Evolutionary conservation across 257 asterid species (phyloP).

Genomic region (Schizonepeta tenuifolia): DNA sequence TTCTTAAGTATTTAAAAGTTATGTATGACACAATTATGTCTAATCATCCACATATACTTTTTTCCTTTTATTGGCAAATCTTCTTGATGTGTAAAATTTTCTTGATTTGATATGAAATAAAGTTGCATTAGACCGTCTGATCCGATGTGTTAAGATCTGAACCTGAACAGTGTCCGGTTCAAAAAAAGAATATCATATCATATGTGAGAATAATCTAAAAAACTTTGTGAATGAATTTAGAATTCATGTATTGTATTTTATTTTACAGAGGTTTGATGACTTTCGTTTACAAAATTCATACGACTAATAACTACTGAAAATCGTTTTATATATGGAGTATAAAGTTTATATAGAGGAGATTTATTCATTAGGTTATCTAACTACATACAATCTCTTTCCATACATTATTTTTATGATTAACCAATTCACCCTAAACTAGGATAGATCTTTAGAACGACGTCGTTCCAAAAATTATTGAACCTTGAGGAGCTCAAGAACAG

Average conservation of each 20-base stretch:
- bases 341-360: neutral
- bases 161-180: no score
- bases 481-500: constrained; percentile 11
- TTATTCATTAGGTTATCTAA: neutral
- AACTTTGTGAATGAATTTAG: neutral
- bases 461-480: constrained; percentile 3
- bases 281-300: no score
- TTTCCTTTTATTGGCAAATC: neutral
- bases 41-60: neutral
- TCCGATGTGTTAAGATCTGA: no score
- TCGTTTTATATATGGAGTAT: neutral
- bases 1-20: neutral
- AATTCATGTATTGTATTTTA: no score
- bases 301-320: no score
- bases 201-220: neutral
- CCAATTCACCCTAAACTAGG: constrained; percentile 4
- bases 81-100: neutral
- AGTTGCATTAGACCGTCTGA: neutral
- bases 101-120: neutral
- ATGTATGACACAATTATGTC: neutral
- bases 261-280: no score
- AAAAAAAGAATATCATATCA: no score
- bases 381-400: neutral
- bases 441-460: constrained; percentile 16
- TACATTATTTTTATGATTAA: no score